These are phyloP conservation scores for Closterium sp. DNA, from an alignment of 139 green algal species.

Conservation along the genomic window DNA sequence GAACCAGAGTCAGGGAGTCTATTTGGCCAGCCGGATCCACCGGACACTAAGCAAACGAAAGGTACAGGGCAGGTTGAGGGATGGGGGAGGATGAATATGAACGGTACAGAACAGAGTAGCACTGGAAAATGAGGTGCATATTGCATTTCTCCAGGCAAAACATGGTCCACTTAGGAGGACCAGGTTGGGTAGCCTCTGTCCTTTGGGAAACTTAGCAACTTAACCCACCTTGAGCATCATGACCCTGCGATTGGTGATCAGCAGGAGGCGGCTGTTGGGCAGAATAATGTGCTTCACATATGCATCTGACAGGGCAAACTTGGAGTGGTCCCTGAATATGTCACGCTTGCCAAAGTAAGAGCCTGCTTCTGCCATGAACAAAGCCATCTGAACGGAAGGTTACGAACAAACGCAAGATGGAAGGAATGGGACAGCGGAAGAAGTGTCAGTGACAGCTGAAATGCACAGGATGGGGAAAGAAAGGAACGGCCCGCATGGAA, in stretches of 20 bases:
- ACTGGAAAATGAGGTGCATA: too few relatives aligned
- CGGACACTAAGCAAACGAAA: neutral
- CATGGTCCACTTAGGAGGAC: neutral
- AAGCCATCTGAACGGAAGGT: neutral
- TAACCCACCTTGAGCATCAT: neutral
- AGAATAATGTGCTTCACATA: constrained; percentile 1
- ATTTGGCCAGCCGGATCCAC: neutral
- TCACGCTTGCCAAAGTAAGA: constrained; percentile 3
- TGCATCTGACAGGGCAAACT: neutral
- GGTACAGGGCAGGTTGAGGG: neutral
- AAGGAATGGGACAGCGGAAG: too few relatives aligned
- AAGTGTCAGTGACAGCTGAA: neutral
- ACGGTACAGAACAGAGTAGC: too few relatives aligned
- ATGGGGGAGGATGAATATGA: neutral
- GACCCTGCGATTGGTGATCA: neutral
- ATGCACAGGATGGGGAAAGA: neutral
- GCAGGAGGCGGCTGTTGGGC: neutral
- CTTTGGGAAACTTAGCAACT: neutral
- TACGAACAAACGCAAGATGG: neutral
- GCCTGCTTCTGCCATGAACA: neutral
- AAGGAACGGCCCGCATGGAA: neutral
- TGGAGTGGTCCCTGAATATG: neutral
- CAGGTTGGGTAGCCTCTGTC: neutral
- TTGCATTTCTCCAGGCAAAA: too few relatives aligned
- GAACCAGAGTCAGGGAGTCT: neutral